Base-by-base conservation (phyloP, 1,284 basidiomycete species). In the Gymnopus androsaceus region DNA sequence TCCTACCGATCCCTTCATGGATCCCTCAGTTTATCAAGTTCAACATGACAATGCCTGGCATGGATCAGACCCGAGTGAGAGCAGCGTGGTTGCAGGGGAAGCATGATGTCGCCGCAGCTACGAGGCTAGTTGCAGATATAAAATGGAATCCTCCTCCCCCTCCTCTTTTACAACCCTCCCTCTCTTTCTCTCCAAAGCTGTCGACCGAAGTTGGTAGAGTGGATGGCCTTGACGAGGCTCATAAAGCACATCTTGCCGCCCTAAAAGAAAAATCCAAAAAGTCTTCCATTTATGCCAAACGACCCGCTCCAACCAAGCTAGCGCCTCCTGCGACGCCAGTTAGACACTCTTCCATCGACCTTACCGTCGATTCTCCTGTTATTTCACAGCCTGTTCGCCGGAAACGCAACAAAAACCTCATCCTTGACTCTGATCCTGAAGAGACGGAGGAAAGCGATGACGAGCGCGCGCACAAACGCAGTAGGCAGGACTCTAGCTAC, bases 201-300 rank as follows among this genome's bases (percentile, higher is more conserved):
- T 38, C 36, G 27, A 50, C 48, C 19, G 82, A 83, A 54, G 75
- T 71, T 11, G 87, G 87, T 19, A 78, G 84, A 51, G 84, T 89
- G 25, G 81, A 78, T 57, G 88, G 88, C 63, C 67, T 89, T 25
- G 85, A 88, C 47, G 85, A 90, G 60, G 85, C 84, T 12, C 79
- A 74, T 25, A 84, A 82, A 63, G 85, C 85, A 2, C 80, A 78
- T 60, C 77, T 84, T 56, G 79, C 78, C 19, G 82, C 84, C 33
- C 77, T 76, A 55, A 84, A 77, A 65, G 86, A 89, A 69, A 85
- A 87, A 68, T 88, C 84, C 11, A 88, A 87, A 68, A 86, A 83
- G 66, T 91, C 88, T 11, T 77, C 83, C 67, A 91, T 91, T 54
- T 91, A 91, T 61, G 84, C 84, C 49, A 87, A 85, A 60, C 81